phyloP scores from a whole-genome alignment of 176 grass and related monocot species.

The Rhipidocladum racemiflorum region DNA sequence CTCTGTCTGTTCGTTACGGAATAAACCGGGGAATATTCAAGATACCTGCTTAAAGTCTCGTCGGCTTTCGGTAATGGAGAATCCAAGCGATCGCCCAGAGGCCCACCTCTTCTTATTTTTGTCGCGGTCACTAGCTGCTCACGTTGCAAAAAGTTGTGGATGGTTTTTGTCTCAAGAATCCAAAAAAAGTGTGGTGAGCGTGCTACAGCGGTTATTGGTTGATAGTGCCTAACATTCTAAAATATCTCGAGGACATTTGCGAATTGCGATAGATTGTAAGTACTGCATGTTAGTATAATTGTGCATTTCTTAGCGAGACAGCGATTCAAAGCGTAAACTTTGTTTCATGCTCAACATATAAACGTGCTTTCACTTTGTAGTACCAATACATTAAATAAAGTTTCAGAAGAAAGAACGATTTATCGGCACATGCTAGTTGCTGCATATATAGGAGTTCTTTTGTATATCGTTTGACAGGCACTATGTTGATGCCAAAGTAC shows the following conservation, averaged over 20 bases:
- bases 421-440: background rate
- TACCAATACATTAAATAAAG: background rate
- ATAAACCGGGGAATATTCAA: slow-evolving; percentile 48
- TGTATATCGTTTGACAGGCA: background rate
- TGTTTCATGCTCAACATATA: background rate
- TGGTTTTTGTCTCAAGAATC: background rate
- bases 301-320: background rate
- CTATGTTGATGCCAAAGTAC: background rate
- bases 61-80: slow-evolving; percentile 25
- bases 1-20: slow-evolving; percentile 4
- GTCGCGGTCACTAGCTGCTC: slow-evolving; percentile 8
- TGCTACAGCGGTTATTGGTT: background rate
- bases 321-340: background rate
- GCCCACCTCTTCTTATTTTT: slow-evolving; percentile 6
- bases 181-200: slow-evolving; percentile 17
- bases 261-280: background rate
- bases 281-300: background rate
- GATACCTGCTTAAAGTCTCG: background rate
- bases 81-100: background rate
- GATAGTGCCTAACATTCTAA: background rate
- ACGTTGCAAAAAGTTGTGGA: background rate
- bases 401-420: background rate
- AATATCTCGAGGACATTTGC: slow-evolving; percentile 19
- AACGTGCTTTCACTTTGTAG: background rate
- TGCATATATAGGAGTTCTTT: background rate